Base-by-base conservation (phyloP, 164 flowering plant species). In the Warburgia ugandensis region DNA sequence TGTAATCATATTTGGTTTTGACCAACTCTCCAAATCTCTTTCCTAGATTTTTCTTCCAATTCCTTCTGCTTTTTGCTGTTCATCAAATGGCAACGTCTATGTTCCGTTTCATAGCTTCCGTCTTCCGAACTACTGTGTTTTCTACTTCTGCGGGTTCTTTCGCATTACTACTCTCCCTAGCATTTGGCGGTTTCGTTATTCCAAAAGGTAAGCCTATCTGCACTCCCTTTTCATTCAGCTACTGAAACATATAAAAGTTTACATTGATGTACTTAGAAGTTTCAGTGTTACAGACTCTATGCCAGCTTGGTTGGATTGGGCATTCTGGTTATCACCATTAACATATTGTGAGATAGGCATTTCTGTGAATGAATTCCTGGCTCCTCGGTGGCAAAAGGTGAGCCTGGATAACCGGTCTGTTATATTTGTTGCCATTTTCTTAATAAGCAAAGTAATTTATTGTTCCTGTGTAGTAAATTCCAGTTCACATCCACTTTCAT, bases 281-380 rank as follows among this genome's bases (percentile, higher is more conserved):
- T 52, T 57, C 39, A 51, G 2, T 31, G 6, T 48, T 65, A 62
- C 82, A 83, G 91, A 74, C 17, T 73, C 76, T 6, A 66, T 83
- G 67, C 86, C 85, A 5, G 23, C 26, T 44, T 84, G 94, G 94
- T 51, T 81, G 66, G 29, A 43, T 29, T 84, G 94, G 94, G 84
- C 66, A 45, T 79, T 75, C 44, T 84, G 87, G 85, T 35, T 62
- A 31, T 77, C 71, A 11, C 87, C 87, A 8, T 9, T 79, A 62
- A 41, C 79, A 23, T 78, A 84, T 61, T 84, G 69, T 7, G 74
- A 84, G 62, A 75, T 76, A 30, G 87, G 74, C 28, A 12, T 79
- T 4, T 13, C 78, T 3, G 59, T 68, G 3, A 84, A 84, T 56
- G 92, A 84, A 63, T 81, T 84, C 48, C 79, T 55, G 40, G 81